A percentile compares a stretch with the other conserved stretches of the same genome.
Evolutionary conservation across 495 filamentous ascomycete genomes (phyloP).

Genomic region (Penicillium pancosmium): DNA sequence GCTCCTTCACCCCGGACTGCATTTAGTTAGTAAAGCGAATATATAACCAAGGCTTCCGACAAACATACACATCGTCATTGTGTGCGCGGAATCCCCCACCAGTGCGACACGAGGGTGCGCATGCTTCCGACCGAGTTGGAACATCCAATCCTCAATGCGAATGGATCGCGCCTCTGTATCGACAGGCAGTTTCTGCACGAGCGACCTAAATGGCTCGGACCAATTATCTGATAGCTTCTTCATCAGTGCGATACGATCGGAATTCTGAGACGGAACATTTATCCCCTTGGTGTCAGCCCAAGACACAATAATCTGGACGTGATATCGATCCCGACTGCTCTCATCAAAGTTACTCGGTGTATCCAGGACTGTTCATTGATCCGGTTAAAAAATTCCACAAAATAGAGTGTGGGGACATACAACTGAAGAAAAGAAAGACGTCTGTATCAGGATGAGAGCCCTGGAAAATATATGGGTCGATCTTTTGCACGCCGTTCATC

Average conservation of each 20-base stretch:
- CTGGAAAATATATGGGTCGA: slow-evolving; percentile 65
- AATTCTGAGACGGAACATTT: slow-evolving; percentile 41
- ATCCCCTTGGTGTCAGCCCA: slow-evolving; percentile 51
- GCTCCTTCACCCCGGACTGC: slow-evolving; percentile 59
- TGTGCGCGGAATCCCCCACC: slow-evolving; percentile 56
- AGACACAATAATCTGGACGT: slow-evolving; percentile 55
- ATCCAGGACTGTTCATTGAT: slow-evolving; percentile 37
- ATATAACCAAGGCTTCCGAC: not conserved
- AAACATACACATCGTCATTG: slow-evolving; percentile 59
- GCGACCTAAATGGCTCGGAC: slow-evolving; percentile 56
- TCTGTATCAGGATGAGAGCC: slow-evolving; percentile 58
- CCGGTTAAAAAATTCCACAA: not conserved
- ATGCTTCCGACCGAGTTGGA: slow-evolving; percentile 29
- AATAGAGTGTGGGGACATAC: slow-evolving; percentile 18
- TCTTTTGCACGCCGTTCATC: slow-evolving; percentile 42
- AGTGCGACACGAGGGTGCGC: slow-evolving; percentile 46
- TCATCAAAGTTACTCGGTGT: slow-evolving; percentile 49
- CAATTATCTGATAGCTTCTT: slow-evolving; percentile 55
- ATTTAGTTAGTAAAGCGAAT: not conserved
- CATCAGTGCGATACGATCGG: slow-evolving; percentile 52
- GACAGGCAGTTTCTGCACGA: slow-evolving; percentile 48
- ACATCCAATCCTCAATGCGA: slow-evolving; percentile 59
- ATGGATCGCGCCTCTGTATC: slow-evolving; percentile 53
- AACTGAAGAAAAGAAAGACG: slow-evolving; percentile 59
- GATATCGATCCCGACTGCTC: slow-evolving; percentile 38